phyloP scores from a whole-genome alignment of 768 basidiomycete species.

The Kwoniella newhampshirensis region DNA sequence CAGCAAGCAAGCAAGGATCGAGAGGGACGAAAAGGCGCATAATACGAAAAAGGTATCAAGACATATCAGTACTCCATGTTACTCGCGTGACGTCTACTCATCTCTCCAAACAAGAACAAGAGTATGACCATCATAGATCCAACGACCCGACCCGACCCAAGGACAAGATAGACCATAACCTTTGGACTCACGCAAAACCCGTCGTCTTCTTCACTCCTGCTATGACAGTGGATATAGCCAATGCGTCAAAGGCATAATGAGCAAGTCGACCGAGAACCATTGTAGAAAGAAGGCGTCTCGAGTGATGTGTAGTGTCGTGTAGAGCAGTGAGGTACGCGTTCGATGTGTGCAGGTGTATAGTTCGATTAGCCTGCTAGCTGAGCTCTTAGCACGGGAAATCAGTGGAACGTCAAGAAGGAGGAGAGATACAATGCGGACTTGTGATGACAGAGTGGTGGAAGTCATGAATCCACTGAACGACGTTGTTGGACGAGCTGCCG shows the following conservation, averaged over 20 bases:
- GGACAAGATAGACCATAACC: too few species aligned
- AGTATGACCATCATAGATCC: too few species aligned
- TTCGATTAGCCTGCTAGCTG: background rate
- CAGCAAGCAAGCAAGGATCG: too few species aligned
- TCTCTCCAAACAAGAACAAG: too few species aligned
- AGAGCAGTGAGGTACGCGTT: background rate
- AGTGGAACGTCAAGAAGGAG: background rate
- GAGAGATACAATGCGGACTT: background rate
- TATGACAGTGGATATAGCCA: constrained; percentile 80
- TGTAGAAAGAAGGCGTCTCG: too few species aligned
- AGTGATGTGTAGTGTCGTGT: constrained; percentile 3
- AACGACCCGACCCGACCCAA: too few species aligned
- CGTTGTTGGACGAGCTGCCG: too few species aligned
- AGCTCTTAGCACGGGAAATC: background rate
- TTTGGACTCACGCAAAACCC: constrained; percentile 86
- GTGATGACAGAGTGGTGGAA: background rate
- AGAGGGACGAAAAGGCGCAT: too few species aligned
- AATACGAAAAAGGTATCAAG: too few species aligned
- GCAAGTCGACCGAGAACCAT: constrained; percentile 68
- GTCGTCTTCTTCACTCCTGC: constrained; percentile 89
- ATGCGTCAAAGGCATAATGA: constrained; percentile 80
- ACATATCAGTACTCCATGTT: too few species aligned
- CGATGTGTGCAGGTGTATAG: background rate
- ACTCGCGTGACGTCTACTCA: too few species aligned
- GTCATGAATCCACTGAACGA: background rate